These are phyloP conservation scores for Naganishia friedmannii DNA, from an alignment of 768 basidiomycete species.

Conservation along the genomic window DNA sequence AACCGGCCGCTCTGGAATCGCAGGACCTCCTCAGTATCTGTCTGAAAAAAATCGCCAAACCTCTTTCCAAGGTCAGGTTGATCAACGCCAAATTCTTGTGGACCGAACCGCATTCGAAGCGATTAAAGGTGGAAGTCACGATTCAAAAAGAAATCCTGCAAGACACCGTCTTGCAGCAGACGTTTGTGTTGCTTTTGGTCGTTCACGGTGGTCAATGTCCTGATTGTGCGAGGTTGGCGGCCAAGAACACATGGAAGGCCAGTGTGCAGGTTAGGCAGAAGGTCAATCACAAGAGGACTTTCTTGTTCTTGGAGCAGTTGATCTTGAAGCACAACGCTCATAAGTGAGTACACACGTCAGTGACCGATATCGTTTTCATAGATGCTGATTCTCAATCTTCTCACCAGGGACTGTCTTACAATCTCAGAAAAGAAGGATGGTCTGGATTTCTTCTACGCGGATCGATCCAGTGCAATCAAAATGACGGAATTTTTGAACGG, in stretches of 20 bases:
- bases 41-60: slow-evolving; percentile 70
- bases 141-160: slow-evolving; percentile 98
- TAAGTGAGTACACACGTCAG: slow-evolving; percentile 55
- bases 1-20: slow-evolving; percentile 79
- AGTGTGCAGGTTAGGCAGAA: slow-evolving; percentile 98
- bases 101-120: slow-evolving; percentile 97
- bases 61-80: slow-evolving; percentile 81
- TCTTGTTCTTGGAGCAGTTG: slow-evolving; percentile 93
- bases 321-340: slow-evolving; percentile 95
- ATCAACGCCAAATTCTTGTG: slow-evolving; percentile 99
- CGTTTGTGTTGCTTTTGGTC: slow-evolving; percentile 93
- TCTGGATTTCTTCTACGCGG: slow-evolving; percentile 93
- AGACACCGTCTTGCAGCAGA: slow-evolving; percentile 92
- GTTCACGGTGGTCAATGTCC: slow-evolving; percentile 88
- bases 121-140: slow-evolving; percentile 85
- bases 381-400: not conserved
- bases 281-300: slow-evolving; percentile 95
- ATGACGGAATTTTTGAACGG: slow-evolving; percentile 91
- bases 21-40: slow-evolving; percentile 84
- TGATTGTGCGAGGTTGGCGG: slow-evolving; percentile 86
- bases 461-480: slow-evolving; percentile 84
- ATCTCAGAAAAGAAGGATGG: slow-evolving; percentile 92
- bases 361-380: not conserved
- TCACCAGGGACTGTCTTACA: slow-evolving; percentile 69
- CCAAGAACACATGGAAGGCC: slow-evolving; percentile 98